Evolutionary conservation across 345 rosid genomes (phyloP).

Genomic region (Euphorbia lathyris): DNA sequence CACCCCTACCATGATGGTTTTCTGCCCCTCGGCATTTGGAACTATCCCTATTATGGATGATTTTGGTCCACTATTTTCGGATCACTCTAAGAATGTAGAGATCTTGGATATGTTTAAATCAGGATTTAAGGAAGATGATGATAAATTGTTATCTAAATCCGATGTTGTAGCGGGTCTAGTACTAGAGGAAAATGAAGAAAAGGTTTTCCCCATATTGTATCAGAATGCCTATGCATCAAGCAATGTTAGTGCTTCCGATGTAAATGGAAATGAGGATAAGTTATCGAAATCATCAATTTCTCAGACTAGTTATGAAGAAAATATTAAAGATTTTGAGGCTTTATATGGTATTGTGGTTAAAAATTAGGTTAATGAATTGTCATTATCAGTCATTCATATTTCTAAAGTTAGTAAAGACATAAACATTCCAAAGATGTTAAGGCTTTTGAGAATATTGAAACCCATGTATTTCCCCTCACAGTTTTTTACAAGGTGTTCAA

Average conservation of each 20-base stretch:
- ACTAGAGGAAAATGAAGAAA: constrained; percentile 20
- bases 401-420: constrained; percentile 30
- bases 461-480: constrained; percentile 44
- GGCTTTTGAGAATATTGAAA: constrained; percentile 39
- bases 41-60: no score
- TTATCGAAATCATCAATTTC: constrained; percentile 15
- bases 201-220: constrained; percentile 19
- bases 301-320: constrained; percentile 30
- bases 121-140: constrained; percentile 8
- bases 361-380: background rate
- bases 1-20: no score
- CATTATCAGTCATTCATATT: constrained; percentile 12
- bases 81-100: constrained; percentile 19
- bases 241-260: constrained; percentile 17
- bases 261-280: constrained; percentile 29
- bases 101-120: constrained; percentile 33
- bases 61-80: no score
- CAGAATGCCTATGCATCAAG: constrained; percentile 26
- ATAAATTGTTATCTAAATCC: constrained; percentile 6
- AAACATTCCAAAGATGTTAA: constrained; percentile 29
- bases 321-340: constrained; percentile 32
- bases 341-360: constrained; percentile 32
- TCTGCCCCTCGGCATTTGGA: no score
- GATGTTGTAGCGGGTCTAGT: background rate
- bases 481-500: constrained; percentile 9